phyloP scores from a whole-genome alignment of 176 grass and related monocot genomes.

The Musa itinerans region DNA sequence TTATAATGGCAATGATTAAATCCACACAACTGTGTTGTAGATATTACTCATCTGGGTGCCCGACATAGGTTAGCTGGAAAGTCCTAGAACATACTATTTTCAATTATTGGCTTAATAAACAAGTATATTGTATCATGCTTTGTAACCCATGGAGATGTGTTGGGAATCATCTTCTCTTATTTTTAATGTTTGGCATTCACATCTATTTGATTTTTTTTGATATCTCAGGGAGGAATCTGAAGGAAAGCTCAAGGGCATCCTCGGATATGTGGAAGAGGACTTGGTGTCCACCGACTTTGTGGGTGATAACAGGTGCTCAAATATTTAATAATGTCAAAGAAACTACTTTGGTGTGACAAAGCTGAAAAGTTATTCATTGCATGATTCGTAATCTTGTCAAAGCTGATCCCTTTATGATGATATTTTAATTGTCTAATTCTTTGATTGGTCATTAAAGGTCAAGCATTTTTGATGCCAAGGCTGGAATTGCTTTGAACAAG shows the following conservation, averaged over 20 bases:
- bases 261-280: constrained; percentile 89
- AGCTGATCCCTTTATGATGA: not conserved
- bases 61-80: no score
- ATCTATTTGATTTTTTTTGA: not conserved
- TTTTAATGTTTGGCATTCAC: not conserved
- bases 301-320: constrained; percentile 68
- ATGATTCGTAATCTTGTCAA: not conserved
- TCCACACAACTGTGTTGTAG: no score
- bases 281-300: constrained; percentile 88
- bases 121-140: not conserved
- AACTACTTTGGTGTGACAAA: not conserved
- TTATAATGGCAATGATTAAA: not conserved
- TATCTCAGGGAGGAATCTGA: constrained; percentile 64
- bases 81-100: no score
- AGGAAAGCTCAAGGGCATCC: constrained; percentile 73
- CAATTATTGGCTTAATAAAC: no score
- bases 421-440: not conserved
- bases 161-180: not conserved
- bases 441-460: constrained; percentile 31
- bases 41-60: no score
- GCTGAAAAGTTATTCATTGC: not conserved
- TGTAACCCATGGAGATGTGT: not conserved
- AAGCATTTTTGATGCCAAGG: constrained; percentile 72
- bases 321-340: not conserved
- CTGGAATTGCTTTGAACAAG: constrained; percentile 48